Evolutionary conservation across 768 basidiomycete species (phyloP).

Genomic region (Mycena belliarum): DNA sequence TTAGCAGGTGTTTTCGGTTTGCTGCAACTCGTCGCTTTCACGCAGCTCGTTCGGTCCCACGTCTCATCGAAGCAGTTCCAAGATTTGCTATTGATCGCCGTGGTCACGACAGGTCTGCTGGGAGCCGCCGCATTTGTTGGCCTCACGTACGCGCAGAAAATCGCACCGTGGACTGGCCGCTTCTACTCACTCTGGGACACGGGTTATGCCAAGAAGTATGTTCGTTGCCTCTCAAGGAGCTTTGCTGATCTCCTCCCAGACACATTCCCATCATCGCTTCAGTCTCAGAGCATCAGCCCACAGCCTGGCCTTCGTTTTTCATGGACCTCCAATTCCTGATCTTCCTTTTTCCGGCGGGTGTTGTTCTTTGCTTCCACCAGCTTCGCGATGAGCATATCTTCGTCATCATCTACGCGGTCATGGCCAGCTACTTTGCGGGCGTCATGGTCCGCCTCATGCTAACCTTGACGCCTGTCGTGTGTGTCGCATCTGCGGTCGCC

Average conservation of each 20-base stretch:
- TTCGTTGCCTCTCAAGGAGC: constrained; percentile 14
- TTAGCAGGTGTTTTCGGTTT: constrained; percentile 87
- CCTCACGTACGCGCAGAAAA: constrained; percentile 91
- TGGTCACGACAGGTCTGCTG: constrained; percentile 68
- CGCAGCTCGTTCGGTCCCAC: constrained; percentile 84
- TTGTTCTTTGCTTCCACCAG: constrained; percentile 90
- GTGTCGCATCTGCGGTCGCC: constrained; percentile 89
- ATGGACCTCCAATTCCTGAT: constrained; percentile 99
- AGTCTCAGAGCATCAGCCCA: constrained; percentile 98
- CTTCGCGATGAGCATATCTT: constrained; percentile 97
- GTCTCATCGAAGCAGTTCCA: constrained; percentile 93
- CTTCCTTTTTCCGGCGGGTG: constrained; percentile 97
- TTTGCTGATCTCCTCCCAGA: constrained; percentile 37
- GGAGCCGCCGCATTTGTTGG: constrained; percentile 73
- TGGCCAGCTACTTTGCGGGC: constrained; percentile 97
- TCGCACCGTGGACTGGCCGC: constrained; percentile 99
- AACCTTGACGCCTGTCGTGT: constrained; percentile 95
- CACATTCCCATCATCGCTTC: constrained; percentile 98
- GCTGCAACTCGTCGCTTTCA: constrained; percentile 93
- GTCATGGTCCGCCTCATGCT: constrained; percentile 99
- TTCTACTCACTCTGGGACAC: constrained; percentile 99
- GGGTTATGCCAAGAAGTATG: constrained; percentile 95
- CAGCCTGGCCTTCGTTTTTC: constrained; percentile 99
- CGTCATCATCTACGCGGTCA: constrained; percentile 95
- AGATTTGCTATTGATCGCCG: constrained; percentile 67